Conservation (phyloP, 2,329 filamentous ascomycete genomes). For the Pseudogymnoascus verrucosus region DNA sequence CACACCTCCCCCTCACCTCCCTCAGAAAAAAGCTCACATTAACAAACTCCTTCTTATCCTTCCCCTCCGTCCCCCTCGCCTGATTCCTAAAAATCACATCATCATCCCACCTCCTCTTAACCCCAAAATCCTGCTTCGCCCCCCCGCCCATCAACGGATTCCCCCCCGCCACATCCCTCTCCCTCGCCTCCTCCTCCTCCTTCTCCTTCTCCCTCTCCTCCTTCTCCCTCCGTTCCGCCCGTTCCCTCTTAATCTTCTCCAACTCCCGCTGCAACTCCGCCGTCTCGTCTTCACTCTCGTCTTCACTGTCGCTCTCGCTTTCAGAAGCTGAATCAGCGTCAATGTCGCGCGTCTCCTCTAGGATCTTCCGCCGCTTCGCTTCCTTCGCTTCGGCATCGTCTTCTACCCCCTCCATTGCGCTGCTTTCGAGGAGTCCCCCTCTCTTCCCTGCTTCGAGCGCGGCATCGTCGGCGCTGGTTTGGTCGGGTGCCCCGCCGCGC, state of each 20-base stretch:
- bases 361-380: conserved; percentile 74
- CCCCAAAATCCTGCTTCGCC: conserved; percentile 68
- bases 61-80: conserved; percentile 87
- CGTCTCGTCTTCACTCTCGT: conserved; percentile 72
- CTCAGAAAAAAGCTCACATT: conserved; percentile 58
- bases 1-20: conserved; percentile 9
- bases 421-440: conserved; percentile 49
- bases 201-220: conserved; percentile 73
- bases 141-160: conserved; percentile 68
- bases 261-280: conserved; percentile 87
- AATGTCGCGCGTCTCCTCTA: conserved; percentile 81
- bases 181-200: conserved; percentile 72
- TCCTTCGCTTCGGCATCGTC: conserved; percentile 63
- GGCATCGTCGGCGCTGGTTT: conserved; percentile 36
- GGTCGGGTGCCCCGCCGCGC: conserved; percentile 46
- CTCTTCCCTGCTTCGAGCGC: conserved; percentile 47
- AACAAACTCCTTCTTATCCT: conserved; percentile 89
- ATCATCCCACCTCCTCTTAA: conserved; percentile 91
- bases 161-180: conserved; percentile 81
- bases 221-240: conserved; percentile 67
- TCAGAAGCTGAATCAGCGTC: conserved; percentile 70
- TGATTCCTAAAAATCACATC: conserved; percentile 99
- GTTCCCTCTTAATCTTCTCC: conserved; percentile 85
- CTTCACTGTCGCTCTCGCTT: conserved; percentile 54
- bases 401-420: conserved; percentile 28